Base-by-base conservation (phyloP, 2,329 filamentous ascomycete genomes). In the Mariannaea elegans region DNA sequence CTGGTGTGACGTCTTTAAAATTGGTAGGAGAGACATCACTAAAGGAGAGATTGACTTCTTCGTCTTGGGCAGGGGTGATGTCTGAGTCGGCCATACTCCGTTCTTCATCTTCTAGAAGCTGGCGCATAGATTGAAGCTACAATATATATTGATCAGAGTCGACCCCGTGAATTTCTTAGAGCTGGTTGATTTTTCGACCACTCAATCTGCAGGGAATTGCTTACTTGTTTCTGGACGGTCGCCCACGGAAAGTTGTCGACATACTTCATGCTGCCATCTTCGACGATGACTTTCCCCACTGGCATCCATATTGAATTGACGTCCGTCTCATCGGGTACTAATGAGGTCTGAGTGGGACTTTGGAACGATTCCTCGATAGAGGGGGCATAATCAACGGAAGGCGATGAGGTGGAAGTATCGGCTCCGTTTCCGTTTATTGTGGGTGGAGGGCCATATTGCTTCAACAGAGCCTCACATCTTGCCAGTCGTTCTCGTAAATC, bases 401-500 rank as follows among this genome's bases (percentile, higher is more conserved):
- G 49, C 14, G 55, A 51, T 1, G 38, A 50, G 27, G 39, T 18
- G 14, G 31, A 19, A 13, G 44, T 31, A 7, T 39, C 49, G 2
- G 23, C 10, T 36, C 24, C 10, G 42, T 31, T 13, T n/a, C 18
- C 41, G 16, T 27, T 27, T 27, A 9, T 27, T 9, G 24, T 27
- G 9, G 24, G 24, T 9, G 9, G 9, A 9, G 51, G 46, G 8
- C 39, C 55, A 47, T 57, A 46, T 32, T 71, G 66, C 50, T 62
- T 63, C 1, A 71, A 49, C n/a, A 70, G 31, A 34, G 63, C 65
- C 45, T 71, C 69, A 21, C 67, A 71, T 31, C 63, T 59, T 18
- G 60, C 63, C 31, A 71, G 54, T 18, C 69, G 62, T 48, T 69
- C 69, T n/a, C 72, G 54, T 0, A 73, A 49, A 14, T 73, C 71